A percentile compares a stretch with the other conserved stretches of the same genome.
phyloP scores from a whole-genome alignment of 768 basidiomycete species.

The Tulasnella sp. region DNA sequence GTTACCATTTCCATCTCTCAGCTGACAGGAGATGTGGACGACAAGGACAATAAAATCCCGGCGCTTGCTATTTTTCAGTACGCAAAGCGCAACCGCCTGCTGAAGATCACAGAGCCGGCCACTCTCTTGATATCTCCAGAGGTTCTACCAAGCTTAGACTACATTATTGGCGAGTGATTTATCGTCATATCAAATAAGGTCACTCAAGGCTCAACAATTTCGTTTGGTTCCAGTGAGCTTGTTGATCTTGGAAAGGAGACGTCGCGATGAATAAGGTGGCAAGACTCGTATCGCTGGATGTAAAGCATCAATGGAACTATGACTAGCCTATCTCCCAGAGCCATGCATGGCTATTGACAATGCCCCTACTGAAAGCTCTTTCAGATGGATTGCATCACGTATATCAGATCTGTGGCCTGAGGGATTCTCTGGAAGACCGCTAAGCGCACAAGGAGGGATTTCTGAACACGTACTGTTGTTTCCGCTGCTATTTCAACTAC shows the following conservation, averaged over 20 bases:
- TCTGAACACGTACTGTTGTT: no score
- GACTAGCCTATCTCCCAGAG: no score
- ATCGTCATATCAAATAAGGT: no score
- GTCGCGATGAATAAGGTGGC: not conserved
- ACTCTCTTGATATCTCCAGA: not conserved
- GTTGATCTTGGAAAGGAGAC: not conserved
- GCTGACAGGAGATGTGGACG: not conserved
- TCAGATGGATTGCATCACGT: no score
- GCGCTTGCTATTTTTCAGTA: not conserved
- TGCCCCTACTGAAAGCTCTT: no score
- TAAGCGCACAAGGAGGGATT: no score
- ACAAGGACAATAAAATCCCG: not conserved
- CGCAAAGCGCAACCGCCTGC: not conserved
- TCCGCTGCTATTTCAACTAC: no score
- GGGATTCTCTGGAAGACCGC: no score
- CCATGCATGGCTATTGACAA: no score
- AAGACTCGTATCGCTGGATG: no score
- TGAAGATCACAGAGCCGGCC: not conserved
- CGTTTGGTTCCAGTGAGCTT: not conserved
- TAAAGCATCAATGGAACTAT: no score
- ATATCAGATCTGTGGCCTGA: no score
- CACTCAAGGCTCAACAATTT: not conserved
- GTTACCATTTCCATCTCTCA: not conserved
- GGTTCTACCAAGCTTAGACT: not conserved
- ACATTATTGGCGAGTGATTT: not conserved